These are phyloP conservation scores for Leccinum broughii DNA, from an alignment of 768 basidiomycete genomes.

Conservation along the genomic window DNA sequence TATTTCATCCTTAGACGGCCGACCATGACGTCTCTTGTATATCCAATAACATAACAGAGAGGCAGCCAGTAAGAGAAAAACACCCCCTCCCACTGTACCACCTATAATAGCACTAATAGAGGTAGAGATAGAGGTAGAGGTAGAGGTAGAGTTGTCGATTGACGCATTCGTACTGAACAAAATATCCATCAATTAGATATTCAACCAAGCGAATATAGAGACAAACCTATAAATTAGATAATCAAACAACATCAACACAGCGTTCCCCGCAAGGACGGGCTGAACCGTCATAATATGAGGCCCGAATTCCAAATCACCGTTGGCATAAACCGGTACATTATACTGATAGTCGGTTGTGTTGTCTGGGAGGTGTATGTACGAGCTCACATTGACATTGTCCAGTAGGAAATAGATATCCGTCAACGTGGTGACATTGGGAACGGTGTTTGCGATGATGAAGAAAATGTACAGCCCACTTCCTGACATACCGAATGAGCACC, in stretches of 20 bases:
- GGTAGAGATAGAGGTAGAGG: no score
- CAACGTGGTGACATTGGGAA: neutral
- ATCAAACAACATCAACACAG: conserved; percentile 17
- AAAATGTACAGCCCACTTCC: conserved; percentile 20
- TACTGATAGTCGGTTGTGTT: conserved; percentile 3
- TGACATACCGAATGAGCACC: neutral
- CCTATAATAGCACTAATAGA: conserved; percentile 7
- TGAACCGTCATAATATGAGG: conserved; percentile 11
- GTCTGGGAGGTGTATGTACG: conserved; percentile 5
- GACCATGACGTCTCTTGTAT: neutral
- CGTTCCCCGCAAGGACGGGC: neutral
- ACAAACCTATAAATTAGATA: conserved; percentile 22
- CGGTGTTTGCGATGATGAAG: conserved; percentile 18
- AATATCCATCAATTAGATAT: neutral
- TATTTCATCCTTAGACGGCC: neutral
- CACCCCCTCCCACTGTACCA: conserved; percentile 2
- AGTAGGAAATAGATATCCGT: conserved; percentile 11
- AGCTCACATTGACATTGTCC: neutral
- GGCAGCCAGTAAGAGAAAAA: neutral
- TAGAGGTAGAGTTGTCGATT: neutral
- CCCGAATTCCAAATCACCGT: conserved; percentile 5
- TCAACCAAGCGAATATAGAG: no score
- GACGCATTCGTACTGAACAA: conserved; percentile 8
- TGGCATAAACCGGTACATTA: conserved; percentile 17
- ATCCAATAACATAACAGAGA: neutral